These are phyloP conservation scores for Populus hybrid DNA, from an alignment of 441 rosid species.

Conservation along the genomic window DNA sequence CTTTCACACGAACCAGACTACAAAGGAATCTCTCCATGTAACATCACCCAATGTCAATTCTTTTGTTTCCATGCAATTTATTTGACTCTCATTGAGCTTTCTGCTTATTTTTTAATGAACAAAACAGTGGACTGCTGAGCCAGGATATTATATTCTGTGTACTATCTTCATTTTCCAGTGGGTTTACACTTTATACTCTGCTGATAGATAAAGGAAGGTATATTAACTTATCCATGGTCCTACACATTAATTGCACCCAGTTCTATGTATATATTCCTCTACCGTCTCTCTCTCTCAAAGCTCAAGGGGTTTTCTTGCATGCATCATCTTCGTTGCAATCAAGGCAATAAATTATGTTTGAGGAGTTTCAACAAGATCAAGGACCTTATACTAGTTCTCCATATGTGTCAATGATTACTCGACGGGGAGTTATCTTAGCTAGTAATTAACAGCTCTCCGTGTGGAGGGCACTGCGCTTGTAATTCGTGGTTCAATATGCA, in stretches of 20 bases:
- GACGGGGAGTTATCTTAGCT: background rate
- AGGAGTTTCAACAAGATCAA: background rate
- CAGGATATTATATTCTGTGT: background rate
- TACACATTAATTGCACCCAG: conserved; percentile 20
- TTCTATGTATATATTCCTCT: background rate
- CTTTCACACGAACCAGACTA: background rate
- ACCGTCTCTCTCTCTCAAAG: background rate
- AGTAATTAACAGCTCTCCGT: too few relatives aligned
- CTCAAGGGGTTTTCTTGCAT: background rate
- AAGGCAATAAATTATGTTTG: conserved; percentile 17
- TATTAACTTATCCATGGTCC: conserved; percentile 8
- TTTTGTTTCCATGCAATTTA: background rate
- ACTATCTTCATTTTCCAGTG: background rate
- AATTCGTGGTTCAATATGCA: too few relatives aligned
- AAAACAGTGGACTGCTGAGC: background rate
- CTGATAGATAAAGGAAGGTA: background rate
- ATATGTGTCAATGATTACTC: background rate
- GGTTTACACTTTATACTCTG: background rate
- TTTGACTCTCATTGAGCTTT: background rate
- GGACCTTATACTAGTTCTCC: background rate
- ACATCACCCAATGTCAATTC: background rate
- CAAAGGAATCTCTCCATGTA: background rate
- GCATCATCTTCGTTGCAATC: background rate
- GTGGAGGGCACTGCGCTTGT: too few relatives aligned
- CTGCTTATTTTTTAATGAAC: background rate